Conservation (phyloP, 1,139 yeast genomes). For the Pichia inconspicua region DNA sequence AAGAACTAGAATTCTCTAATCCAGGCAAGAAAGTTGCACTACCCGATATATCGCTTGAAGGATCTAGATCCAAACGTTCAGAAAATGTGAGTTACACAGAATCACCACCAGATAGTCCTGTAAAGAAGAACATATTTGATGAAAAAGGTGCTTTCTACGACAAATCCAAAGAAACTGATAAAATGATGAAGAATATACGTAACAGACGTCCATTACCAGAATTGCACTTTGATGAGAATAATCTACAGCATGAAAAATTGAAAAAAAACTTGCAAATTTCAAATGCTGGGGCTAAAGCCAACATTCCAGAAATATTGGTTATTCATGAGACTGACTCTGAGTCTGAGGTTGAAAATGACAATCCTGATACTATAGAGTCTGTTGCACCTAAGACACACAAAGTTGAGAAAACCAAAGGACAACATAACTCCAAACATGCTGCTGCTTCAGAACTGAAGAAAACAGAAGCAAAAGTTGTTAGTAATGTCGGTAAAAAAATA, state of each 20-base stretch:
- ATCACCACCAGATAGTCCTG: neutral
- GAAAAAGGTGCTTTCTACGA: too few species aligned
- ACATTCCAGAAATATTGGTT: neutral
- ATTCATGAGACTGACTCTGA: neutral
- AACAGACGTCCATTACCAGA: neutral
- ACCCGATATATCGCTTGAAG: neutral
- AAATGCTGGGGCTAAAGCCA: neutral
- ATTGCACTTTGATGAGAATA: neutral
- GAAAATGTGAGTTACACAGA: neutral
- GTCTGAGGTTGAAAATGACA: neutral
- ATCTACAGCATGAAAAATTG: neutral
- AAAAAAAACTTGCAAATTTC: neutral
- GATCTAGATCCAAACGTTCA: neutral
- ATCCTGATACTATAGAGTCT: too few species aligned
- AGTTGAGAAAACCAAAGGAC: too few species aligned
- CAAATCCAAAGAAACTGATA: neutral
- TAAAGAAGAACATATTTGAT: too few species aligned
- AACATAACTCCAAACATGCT: too few species aligned
- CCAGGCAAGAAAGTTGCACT: slow-evolving; percentile 1
- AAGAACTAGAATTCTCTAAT: slow-evolving; percentile 1
- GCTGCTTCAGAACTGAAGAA: too few species aligned
- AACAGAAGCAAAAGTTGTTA: too few species aligned
- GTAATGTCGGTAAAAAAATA: too few species aligned
- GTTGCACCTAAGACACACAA: too few species aligned
- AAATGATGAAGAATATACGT: neutral